Evolutionary conservation across 2,329 filamentous ascomycete genomes (phyloP), one percentile per base, ranked within the genome.

Genomic region (Cryphonectria radicalis): DNA sequence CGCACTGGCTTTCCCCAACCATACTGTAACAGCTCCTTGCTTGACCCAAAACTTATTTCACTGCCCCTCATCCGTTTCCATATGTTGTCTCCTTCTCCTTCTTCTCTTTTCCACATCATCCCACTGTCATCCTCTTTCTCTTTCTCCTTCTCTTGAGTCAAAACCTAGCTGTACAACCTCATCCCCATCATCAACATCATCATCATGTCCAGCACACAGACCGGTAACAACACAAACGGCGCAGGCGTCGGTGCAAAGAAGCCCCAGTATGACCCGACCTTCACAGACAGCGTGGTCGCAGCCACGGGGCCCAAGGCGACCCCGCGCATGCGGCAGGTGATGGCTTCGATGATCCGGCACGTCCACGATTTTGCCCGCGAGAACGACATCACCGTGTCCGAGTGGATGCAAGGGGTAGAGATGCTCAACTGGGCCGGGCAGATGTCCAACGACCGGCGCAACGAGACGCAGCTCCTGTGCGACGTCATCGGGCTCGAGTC

Each of bases 361-460:
- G 84, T 95, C 70, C 93, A 96, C 82, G 92, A 94, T 81, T 95
- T 95, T 80, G 89, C 91, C 55, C 90, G 92, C 64, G 93, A 96
- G 80, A 89, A 93, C 73, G 88, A 94, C 79, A 88, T 96, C 71
- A 95, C 92, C 10, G 86, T 89, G n/a, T 91, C 92, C 70, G 93
- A 96, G 83, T 95, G 92, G 93, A 87, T 92, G 82, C 83, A 87
- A 11, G 93, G 90, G 63, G 82, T 82, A 37, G 75, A 79, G 70
- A 79, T 78, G 79, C 84, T 93, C 81, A 93, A 93, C 83, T 85
- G 86, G 76, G 88, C 92, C 66, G 92, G 92, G 74, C 88, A 92
- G 82, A 90, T 92, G 82, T 91, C 88, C 79, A 86, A 87, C 70
- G 85, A 88, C 74, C 90, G 87, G 77, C 86, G 92, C 67, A 94